Base-by-base conservation (phyloP, 2,329 filamentous ascomycete species). In the Madurella mycetomatis region DNA sequence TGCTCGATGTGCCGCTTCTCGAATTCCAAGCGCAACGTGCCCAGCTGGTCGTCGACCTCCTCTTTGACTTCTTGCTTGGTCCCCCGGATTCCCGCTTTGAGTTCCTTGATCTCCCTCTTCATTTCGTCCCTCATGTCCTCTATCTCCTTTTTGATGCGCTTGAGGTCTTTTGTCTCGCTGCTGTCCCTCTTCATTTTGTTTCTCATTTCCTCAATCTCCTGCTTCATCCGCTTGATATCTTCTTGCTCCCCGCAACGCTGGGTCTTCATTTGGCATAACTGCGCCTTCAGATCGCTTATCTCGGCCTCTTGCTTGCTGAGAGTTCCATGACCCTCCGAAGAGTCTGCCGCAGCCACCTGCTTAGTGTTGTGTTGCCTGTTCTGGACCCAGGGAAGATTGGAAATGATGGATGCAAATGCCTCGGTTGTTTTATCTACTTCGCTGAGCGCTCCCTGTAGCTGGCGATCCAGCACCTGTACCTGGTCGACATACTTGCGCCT, bases 401-500 rank as follows among this genome's bases (percentile, higher is more conserved):
- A 13, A 17, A 49, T 15, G 34, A 19, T 37, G 8, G 34, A 41
- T 9, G 31, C 30, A 3, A 53, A 19, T 9, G 47, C 16, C 4
- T 49, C 31, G 15, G 13, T 15, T 9, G 39, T 40, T 3, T 18
- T 43, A 13, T 49, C 34, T 41, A 41, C 46, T 2, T 49, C 40
- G 1, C 41, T 17, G 9, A 55, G 43, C 12, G 49, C 49, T 25
- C 53, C 55, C 9, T 48, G 19, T 12, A 60, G 49, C 18, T 49
- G 31, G 3, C 25, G 40, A 31, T 56, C 49, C 11, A 60, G 41
- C 2, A 2, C n/a, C n/a, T 41, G 45, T 5, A 53, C 25, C 12
- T 49, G 49, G 12, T 43, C 49, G 9, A 45, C 51, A 47, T 51
- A 47, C 16, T 32, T 61, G 9, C 44, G 34, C 18, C 52, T 42